phyloP scores from a whole-genome alignment of 73 alveolate genomes.

The Paramecium primaurelia region DNA sequence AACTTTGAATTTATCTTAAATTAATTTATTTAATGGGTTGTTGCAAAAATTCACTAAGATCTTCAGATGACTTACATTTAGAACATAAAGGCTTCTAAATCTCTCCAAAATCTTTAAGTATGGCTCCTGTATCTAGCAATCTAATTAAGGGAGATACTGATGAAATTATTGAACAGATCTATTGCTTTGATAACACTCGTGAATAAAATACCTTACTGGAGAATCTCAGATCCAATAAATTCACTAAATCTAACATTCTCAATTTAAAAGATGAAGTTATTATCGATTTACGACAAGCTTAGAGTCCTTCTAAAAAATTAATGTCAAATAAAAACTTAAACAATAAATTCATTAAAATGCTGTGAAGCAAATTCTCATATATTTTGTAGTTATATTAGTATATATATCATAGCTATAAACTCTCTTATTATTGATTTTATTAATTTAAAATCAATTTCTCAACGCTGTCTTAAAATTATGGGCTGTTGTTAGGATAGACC shows the following conservation, averaged over 20 bases:
- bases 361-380: background rate
- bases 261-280: background rate
- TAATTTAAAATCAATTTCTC: slow-evolving; percentile 13
- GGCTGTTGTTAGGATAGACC: background rate
- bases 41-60: background rate
- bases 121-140: background rate
- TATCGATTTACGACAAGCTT: background rate
- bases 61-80: background rate
- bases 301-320: background rate
- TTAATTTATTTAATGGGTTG: slow-evolving; percentile 12
- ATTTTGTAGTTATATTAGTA: background rate
- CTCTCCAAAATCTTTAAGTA: background rate
- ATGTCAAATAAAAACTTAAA: background rate
- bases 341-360: background rate
- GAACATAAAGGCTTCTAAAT: background rate
- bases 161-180: background rate
- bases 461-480: background rate
- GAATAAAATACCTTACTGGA: background rate
- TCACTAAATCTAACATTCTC: background rate
- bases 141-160: background rate
- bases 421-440: background rate
- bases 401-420: background rate
- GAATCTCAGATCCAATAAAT: background rate
- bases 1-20: background rate
- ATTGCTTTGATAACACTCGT: background rate